Base-by-base conservation (phyloP, 2,329 filamentous ascomycete species). In the Nemania bipapillata region DNA sequence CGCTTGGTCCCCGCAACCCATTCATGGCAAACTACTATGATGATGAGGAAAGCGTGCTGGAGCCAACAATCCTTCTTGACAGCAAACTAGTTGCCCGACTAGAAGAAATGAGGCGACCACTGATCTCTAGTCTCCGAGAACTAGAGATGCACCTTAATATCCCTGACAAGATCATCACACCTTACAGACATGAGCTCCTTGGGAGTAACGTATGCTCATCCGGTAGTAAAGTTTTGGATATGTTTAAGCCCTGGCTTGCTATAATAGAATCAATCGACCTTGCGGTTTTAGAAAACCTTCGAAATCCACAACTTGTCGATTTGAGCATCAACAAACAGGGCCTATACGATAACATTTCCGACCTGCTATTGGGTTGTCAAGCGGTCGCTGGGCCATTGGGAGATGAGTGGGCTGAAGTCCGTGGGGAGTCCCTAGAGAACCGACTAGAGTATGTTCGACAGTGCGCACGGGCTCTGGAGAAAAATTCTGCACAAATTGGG, bases 361-460 rank as follows among this genome's bases (percentile, higher is more conserved):
- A 98, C 78, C 86, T 99, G 30, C 83, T 98, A 3, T 82, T 97
- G 57, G 90, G 91, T 66, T 97, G 94, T 76, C 96, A 99, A 80
- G 90, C 92, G 26, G 91, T 98, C n/a, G 92, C 94, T 5, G 93
- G 93, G 8, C 96, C 96, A 5, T 81, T 99, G 50, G 92, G 91
- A 8, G 96, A 99, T 78, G 96, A 99, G 81, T 99, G 96, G 96
- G 89, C 94, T 3, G 94, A 97, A 78, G 85, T 94, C n/a, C 90
- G 94, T 50, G 93, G 94, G 1, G 93, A 97, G 78, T 92, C 94
- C 7, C 84, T 99, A 32, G 95, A 97, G 77, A 93, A 93, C 73
- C 90, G 96, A 24, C 81, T 98, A 28, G 92, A 91, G 71, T 91
- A 92, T 70, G 93, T 97, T 66, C 89, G 91, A 60, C 86, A 89